phyloP scores from a whole-genome alignment of 257 asterid genomes.

The Nicotiana otophora region DNA sequence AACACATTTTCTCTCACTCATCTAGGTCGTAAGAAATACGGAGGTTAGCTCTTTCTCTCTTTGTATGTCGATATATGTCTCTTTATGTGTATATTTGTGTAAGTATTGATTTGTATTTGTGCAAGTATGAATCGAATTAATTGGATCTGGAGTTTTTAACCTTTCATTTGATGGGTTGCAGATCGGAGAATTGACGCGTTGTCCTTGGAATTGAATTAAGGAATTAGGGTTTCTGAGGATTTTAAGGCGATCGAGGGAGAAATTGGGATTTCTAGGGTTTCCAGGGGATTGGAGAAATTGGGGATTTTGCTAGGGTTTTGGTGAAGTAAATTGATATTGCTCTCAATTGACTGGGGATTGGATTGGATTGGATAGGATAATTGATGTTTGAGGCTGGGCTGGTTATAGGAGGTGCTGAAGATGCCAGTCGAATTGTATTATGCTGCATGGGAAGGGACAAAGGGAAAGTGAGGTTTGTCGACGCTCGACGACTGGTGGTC shows the following conservation, averaged over 20 bases:
- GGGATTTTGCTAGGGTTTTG: constrained; percentile 20
- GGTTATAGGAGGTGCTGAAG: constrained; percentile 16
- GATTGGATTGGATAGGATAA: constrained; percentile 7
- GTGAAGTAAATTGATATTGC: background rate
- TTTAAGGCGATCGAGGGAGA: constrained; percentile 18
- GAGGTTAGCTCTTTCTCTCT: constrained; percentile 18
- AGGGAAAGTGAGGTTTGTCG: constrained; percentile 35
- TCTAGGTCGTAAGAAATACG: constrained; percentile 12
- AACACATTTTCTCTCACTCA: constrained; percentile 8
- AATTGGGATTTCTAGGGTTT: constrained; percentile 26
- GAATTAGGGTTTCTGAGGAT: constrained; percentile 6
- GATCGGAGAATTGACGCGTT: constrained; percentile 29
- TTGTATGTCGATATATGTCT: background rate
- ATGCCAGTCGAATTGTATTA: constrained; percentile 38
- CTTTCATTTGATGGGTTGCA: constrained; percentile 16
- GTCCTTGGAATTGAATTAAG: constrained; percentile 5
- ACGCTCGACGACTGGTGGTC: constrained; percentile 21
- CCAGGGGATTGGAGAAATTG: background rate
- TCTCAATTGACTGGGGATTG: background rate
- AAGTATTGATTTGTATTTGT: background rate
- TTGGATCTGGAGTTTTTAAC: constrained; percentile 22
- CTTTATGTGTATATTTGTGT: background rate
- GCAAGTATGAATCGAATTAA: background rate
- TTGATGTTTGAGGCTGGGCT: constrained; percentile 12
- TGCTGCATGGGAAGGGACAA: constrained; percentile 46